phyloP scores from a whole-genome alignment of 306 rosid genomes.

The Medicago lupulina region DNA sequence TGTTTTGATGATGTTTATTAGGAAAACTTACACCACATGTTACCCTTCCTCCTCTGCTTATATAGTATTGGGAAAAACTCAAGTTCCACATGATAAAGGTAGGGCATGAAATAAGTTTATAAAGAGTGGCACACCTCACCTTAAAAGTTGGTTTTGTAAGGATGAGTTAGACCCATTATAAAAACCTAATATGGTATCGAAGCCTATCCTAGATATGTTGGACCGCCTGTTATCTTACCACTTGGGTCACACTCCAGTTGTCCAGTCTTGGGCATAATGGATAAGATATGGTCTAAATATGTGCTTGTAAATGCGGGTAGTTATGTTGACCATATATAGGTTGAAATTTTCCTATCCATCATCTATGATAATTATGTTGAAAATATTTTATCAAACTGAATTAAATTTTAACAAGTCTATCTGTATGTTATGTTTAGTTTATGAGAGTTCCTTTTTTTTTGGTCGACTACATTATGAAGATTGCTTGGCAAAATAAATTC shows the following conservation, averaged over 20 bases:
- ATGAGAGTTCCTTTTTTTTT: constrained; percentile 13
- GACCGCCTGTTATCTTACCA: no score
- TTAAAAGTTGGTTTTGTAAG: no score
- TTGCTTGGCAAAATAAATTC: constrained; percentile 16
- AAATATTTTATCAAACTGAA: background rate
- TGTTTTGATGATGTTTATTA: constrained; percentile 19
- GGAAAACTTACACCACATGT: background rate
- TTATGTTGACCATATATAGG: background rate
- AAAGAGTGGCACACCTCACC: no score
- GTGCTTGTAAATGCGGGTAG: no score
- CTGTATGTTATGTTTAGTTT: constrained; percentile 23
- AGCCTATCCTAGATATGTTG: no score
- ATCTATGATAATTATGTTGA: background rate
- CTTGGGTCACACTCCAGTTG: no score
- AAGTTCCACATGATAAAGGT: no score
- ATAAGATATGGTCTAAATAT: no score
- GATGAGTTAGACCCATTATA: no score
- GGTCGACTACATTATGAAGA: constrained; percentile 14
- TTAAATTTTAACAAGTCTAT: constrained; percentile 13
- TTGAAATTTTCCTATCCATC: background rate
- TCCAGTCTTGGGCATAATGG: no score
- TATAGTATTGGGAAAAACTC: background rate
- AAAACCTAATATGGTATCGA: no score
- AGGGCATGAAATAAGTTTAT: no score
- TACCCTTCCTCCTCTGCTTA: background rate